Percentiles rank a stretch among this genome's conserved stretches.
Evolutionary conservation across 805 yeast species (phyloP).

Genomic region (Candida sithepensis): DNA sequence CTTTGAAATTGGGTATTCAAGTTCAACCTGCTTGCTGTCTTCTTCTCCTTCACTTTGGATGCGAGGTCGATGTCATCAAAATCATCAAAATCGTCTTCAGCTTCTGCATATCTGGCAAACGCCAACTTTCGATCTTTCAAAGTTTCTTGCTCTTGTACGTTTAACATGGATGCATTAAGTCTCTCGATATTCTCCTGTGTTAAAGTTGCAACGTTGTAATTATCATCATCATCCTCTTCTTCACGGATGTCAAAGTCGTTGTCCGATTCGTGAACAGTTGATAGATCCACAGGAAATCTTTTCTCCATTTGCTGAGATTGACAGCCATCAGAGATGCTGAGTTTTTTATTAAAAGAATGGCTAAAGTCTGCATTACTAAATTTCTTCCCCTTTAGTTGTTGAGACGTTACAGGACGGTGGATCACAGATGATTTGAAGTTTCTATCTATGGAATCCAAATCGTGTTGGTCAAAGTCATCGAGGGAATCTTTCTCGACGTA

Average conservation of each 20-base stretch:
- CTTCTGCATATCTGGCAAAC: slow-evolving; percentile 20
- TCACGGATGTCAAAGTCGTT: slow-evolving; percentile 17
- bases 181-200: slow-evolving; percentile 22
- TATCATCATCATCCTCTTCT: slow-evolving; percentile 4
- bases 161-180: slow-evolving; percentile 12
- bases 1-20: background rate
- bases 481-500: background rate
- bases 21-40: background rate
- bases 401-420: background rate
- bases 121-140: slow-evolving; percentile 4
- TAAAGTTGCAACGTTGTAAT: slow-evolving; percentile 13
- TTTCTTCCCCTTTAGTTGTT: background rate
- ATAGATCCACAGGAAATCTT: background rate
- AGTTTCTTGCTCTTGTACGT: background rate
- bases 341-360: background rate
- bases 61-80: slow-evolving; percentile 16
- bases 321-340: background rate
- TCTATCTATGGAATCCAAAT: background rate
- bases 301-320: background rate
- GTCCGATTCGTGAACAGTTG: slow-evolving; percentile 21
- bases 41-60: slow-evolving; percentile 5
- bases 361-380: background rate
- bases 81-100: slow-evolving; percentile 17
- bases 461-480: background rate
- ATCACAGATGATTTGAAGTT: background rate